Evolutionary conservation across 495 filamentous ascomycete species (phyloP), one percentile per base, ranked within the genome.

Genomic region (Aspergillus sclerotiicarbonarius): DNA sequence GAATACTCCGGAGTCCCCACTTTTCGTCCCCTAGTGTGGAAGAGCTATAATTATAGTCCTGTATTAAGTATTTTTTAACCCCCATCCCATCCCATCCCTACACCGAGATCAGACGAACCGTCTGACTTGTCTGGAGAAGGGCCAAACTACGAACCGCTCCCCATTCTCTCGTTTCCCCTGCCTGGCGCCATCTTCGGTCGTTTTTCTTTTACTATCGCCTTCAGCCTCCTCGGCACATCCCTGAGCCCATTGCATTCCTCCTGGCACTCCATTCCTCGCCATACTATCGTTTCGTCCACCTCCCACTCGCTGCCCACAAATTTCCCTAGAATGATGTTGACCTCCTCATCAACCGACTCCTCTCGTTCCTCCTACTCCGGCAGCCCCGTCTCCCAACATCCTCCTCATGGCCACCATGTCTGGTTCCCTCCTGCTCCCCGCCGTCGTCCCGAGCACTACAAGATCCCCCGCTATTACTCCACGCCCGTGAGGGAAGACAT

Each of bases 391-490:
- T 65, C 68, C 32, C 68, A 71, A 45, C 60, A 62, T 46, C 62
- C 70, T 47, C 63, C 67, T n/a, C 67, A 67, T 25, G 25, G 25
- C 19, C 65, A 67, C 9, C 41, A 62, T 35, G 70, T 66, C 25
- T 68, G 65, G 31, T 54, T 69, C 29, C 71, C 71, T 6, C 37
- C 71, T 19, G 55, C 63, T 47, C 65, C 67, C 18, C 66, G 59
- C 12, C 70, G 69, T 41, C 63, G 66, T 9, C 49, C 53, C 31
- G 64, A 69, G 57, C 47, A 60, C 12, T 53, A 54, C 49, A 74
- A 72, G 61, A 67, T 56, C 43, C 73, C 62, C 37, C 73, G 76
- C 30, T 79, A 70, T 58, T 79, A 79, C 54, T 67, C 76, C 31
- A 71, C 74, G 12, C 76, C 74, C 1, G 25, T 76, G 44, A 67